A percentile compares a stretch with the other conserved stretches of the same genome.
These are phyloP conservation scores for Penicillium subrubescens DNA, from an alignment of 495 filamentous ascomycete genomes.

Conservation along the genomic window DNA sequence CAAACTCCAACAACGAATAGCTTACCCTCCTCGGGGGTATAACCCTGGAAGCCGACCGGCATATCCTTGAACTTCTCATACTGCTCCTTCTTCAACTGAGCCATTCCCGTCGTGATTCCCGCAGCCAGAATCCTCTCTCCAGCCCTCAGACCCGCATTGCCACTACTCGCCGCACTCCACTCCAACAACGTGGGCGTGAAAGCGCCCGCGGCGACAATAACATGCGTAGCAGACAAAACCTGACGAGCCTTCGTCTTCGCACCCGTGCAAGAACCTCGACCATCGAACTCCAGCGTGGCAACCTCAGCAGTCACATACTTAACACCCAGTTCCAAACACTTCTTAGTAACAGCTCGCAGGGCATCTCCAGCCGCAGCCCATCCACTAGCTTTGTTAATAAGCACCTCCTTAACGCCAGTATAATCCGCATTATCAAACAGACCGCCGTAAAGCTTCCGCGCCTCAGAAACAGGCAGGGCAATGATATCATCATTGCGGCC, in stretches of 20 bases:
- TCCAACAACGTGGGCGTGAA: constrained; percentile 62
- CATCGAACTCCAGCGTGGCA: constrained; percentile 43
- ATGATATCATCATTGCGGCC: constrained; percentile 42
- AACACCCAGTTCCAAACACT: constrained; percentile 53
- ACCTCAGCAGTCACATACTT: constrained; percentile 52
- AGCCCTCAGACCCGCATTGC: constrained; percentile 46
- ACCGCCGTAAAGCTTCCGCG: constrained; percentile 46
- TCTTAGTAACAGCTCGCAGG: constrained; percentile 46
- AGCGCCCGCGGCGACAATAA: constrained; percentile 59
- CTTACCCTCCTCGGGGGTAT: constrained; percentile 35
- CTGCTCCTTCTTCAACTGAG: constrained; percentile 31
- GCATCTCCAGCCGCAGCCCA: constrained; percentile 63
- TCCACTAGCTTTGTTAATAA: constrained; percentile 57
- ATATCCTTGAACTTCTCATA: constrained; percentile 36
- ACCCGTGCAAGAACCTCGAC: constrained; percentile 48
- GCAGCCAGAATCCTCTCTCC: constrained; percentile 56
- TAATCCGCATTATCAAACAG: constrained; percentile 58
- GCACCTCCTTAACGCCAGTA: constrained; percentile 48
- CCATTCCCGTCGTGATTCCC: constrained; percentile 56
- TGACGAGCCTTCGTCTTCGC: constrained; percentile 45
- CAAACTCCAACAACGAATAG: not conserved
- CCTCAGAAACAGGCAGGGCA: constrained; percentile 46
- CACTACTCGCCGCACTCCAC: constrained; percentile 46
- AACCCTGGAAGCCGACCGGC: constrained; percentile 42
- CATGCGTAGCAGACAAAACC: constrained; percentile 42